Conservation (phyloP, 768 basidiomycete genomes). For the Vishniacozyma victoriae region DNA sequence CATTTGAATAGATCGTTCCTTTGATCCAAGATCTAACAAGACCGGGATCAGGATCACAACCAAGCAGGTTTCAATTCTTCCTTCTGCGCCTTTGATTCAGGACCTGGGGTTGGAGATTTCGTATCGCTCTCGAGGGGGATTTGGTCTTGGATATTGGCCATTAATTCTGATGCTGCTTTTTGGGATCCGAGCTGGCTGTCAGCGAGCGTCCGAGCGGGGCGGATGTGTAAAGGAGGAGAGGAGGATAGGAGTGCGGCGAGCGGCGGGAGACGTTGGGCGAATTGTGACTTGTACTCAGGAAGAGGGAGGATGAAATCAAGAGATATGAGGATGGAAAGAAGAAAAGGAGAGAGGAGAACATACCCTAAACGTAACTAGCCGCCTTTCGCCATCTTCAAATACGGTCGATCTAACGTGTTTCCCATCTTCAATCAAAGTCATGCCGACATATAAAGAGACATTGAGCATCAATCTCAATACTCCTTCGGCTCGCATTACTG, state of each 20-base stretch:
- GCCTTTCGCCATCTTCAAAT: conserved; percentile 28
- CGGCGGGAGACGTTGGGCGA: too few species aligned
- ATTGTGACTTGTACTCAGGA: too few species aligned
- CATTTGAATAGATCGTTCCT: too few species aligned
- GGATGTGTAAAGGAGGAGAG: too few species aligned
- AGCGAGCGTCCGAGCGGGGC: too few species aligned
- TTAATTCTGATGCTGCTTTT: conserved; percentile 30
- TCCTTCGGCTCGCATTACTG: conserved; percentile 50
- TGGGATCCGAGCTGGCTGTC: conserved; percentile 16
- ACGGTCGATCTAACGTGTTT: conserved; percentile 39
- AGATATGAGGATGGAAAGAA: not conserved
- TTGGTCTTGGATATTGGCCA: conserved; percentile 21
- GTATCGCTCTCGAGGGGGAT: conserved; percentile 24
- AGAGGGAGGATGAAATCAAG: not conserved
- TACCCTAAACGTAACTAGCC: conserved; percentile 38
- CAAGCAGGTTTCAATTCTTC: too few species aligned
- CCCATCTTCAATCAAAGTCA: conserved; percentile 41
- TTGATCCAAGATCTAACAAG: too few species aligned
- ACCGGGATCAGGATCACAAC: too few species aligned
- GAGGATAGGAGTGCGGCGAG: too few species aligned
- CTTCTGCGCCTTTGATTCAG: conserved; percentile 4
- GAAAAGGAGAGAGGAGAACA: conserved; percentile 3
- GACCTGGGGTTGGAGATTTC: not conserved
- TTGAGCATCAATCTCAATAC: conserved; percentile 49
- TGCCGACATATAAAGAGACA: conserved; percentile 45